Conservation (phyloP, 108 stramenopile genomes). For the Mediolabrus comicus region DNA sequence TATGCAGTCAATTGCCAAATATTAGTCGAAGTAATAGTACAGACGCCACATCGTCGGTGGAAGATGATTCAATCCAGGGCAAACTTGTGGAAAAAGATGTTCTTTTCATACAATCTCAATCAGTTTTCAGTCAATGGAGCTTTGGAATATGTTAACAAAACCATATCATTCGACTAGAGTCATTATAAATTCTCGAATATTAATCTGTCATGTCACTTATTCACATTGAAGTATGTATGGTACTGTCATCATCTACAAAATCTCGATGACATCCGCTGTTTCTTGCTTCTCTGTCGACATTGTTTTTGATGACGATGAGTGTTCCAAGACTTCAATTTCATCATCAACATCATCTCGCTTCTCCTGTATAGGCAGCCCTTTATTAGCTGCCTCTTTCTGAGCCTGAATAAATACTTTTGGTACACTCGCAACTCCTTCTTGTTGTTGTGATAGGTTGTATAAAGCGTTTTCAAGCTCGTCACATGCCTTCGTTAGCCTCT, state of each 20-base stretch:
- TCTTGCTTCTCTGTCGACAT: background rate
- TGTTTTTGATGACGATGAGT: background rate
- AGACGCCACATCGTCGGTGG: background rate
- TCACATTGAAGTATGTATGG: background rate
- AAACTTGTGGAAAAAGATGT: background rate
- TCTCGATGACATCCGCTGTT: slow-evolving; percentile 18
- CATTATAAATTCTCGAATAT: background rate
- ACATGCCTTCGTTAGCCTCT: slow-evolving; percentile 15
- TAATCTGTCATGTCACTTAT: background rate
- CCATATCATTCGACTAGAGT: background rate
- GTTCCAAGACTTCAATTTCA: slow-evolving; percentile 27
- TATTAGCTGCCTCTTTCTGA: slow-evolving; percentile 26
- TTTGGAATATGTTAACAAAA: slow-evolving; percentile 19
- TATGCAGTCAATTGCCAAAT: background rate
- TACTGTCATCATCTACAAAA: background rate
- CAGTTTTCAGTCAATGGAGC: slow-evolving; percentile 23
- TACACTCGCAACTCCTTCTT: slow-evolving; percentile 35
- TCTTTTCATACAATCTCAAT: background rate
- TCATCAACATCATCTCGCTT: slow-evolving; percentile 7
- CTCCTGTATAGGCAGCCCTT: slow-evolving; percentile 24
- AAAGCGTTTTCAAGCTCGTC: slow-evolving; percentile 33
- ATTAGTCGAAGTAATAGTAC: background rate
- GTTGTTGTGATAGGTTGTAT: slow-evolving; percentile 46
- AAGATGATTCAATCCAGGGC: background rate
- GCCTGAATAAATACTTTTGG: slow-evolving; percentile 42